Evolutionary conservation across 140 eudicot species (phyloP).

Genomic region (Bidens hawaiensis): DNA sequence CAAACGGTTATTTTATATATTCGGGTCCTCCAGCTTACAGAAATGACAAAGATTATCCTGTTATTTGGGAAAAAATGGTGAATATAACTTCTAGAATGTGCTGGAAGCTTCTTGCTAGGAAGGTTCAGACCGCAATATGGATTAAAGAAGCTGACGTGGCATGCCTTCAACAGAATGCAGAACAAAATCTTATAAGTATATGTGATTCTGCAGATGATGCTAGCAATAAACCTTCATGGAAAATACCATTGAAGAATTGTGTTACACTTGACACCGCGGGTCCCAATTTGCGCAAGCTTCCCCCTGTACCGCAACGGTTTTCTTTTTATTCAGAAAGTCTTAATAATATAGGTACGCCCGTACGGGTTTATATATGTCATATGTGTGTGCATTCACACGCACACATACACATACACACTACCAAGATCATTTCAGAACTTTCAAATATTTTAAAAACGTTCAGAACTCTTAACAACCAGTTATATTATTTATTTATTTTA

Average conservation of each 20-base stretch:
- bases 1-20: conserved; percentile 86
- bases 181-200: conserved; percentile 48
- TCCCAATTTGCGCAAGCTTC: conserved; percentile 44
- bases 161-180: conserved; percentile 64
- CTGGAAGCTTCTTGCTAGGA: conserved; percentile 82
- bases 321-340: conserved; percentile 66
- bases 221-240: conserved; percentile 53
- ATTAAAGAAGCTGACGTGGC: conserved; percentile 50
- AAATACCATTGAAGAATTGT: conserved; percentile 67
- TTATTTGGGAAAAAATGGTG: conserved; percentile 77
- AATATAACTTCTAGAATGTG: conserved; percentile 78
- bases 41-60: conserved; percentile 85
- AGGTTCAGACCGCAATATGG: conserved; percentile 99
- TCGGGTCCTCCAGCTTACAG: conserved; percentile 97
- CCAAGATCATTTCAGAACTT: too few relatives aligned
- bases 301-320: conserved; percentile 79
- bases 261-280: conserved; percentile 23
- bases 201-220: conserved; percentile 55
- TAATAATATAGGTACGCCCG: conserved; percentile 45
- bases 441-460: too few relatives aligned
- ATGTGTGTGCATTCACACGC: not conserved
- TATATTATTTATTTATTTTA: too few relatives aligned
- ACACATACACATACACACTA: too few relatives aligned
- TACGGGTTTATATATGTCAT: conserved; percentile 2
- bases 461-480: too few relatives aligned